Conservation (phyloP, 1,284 basidiomycete species). For the Amylostereum areolatum region DNA sequence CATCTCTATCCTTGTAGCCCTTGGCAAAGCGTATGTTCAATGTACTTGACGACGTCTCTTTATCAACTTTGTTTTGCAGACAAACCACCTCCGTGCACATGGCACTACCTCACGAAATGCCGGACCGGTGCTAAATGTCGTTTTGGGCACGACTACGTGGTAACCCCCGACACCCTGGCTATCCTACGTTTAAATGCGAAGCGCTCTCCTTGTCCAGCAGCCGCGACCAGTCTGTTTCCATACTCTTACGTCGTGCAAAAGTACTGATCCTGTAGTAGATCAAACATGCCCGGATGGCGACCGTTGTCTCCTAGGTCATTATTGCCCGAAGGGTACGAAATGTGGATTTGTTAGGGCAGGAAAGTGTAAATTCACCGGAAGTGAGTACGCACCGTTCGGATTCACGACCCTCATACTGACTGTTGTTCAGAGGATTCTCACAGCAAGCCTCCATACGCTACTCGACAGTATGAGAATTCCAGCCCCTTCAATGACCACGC, state of each 20-base stretch:
- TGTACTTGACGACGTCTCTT: not conserved
- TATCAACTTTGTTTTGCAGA: conserved; percentile 19
- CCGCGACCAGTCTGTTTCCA: not conserved
- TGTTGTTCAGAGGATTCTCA: no score
- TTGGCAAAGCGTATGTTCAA: not conserved
- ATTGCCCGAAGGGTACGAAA: conserved; percentile 26
- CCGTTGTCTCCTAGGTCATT: conserved; percentile 26
- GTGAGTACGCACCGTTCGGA: conserved; percentile 17
- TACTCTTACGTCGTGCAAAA: not conserved
- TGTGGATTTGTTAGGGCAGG: conserved; percentile 25
- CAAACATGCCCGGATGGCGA: conserved; percentile 25
- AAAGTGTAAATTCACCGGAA: conserved; percentile 29
- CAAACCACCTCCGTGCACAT: conserved; percentile 35
- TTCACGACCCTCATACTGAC: no score
- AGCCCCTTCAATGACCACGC: no score
- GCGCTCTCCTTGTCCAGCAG: conserved; percentile 12
- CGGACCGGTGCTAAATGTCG: conserved; percentile 29
- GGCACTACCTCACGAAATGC: conserved; percentile 33
- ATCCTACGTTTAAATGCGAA: conserved; percentile 31
- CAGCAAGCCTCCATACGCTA: no score
- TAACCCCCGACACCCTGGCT: conserved; percentile 26
- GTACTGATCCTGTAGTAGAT: conserved; percentile 13
- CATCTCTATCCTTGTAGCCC: no score
- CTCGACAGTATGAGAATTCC: no score
- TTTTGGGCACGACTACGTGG: conserved; percentile 33